Evolutionary conservation across 305 asterid species (phyloP), one percentile per base, ranked within the genome.

Genomic region (Rubia tinctorum): DNA sequence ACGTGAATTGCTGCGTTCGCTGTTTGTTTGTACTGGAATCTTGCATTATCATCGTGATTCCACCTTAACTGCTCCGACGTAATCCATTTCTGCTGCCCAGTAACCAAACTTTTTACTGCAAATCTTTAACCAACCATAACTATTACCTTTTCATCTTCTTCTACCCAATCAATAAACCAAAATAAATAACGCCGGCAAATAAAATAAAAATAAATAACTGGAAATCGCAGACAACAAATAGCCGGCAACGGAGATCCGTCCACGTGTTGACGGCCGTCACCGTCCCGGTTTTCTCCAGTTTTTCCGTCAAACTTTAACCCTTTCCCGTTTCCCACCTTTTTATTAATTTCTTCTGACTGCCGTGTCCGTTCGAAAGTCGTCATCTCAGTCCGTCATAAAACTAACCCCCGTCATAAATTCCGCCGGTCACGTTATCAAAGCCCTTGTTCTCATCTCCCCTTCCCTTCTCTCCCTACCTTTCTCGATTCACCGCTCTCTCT

Each of bases 341-440:
- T 59, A 20, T 18, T 18, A 59, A 34, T 2, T 65, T 56, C 6
- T 14, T 25, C 37, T 6, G 44, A 70, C 30, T 49, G 68, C 45
- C 43, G 23, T 39, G 17, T 68, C 75, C 72, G 59, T 64, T 51
- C 66, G 43, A 71, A 49, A 68, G 47, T 53, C 42, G 20, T 51
- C 70, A 18, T 34, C 64, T 47, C 22, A n/a, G 40, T 34, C 39
- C 23, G 53, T 39, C 51, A 34, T 51, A 73, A 69, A 34, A 37
- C 49, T 62, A 67, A 71, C 66, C 37, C 62, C 72, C 75, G 75
- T 73, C 70, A 71, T 74, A 77, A 66, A 60, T 79, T 71, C 76
- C 66, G 75, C 83, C 83, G 85, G 81, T 83, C 79, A 77, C 73
- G 78, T 69, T 25, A 71, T 43, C 74, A 18, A 69, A 53, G 8